Base-by-base conservation (phyloP, 208 protist species). In the Leishmania tarentolae region DNA sequence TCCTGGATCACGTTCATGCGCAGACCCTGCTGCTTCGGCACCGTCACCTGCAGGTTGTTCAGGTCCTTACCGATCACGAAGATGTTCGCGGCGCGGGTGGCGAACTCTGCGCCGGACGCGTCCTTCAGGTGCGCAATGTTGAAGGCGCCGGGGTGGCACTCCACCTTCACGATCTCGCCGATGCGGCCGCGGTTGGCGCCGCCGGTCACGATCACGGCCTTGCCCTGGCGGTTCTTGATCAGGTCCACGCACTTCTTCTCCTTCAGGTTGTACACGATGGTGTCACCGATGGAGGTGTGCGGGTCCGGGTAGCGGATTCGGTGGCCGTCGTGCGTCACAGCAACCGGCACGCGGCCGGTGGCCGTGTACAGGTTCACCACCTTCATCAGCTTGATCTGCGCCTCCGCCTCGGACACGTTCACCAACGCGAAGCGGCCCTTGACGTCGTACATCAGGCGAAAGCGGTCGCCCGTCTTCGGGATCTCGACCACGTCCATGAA, bases 241-340 rank as follows among this genome's bases (percentile, higher is more conserved):
- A 98, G 88, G 76, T 99, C 95, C 42, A 92, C 75, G 79, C 98
- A 89, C 89, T 99, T 99, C 86, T 96, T 95, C 59, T 96, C 98
- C 79, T 97, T 95, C 57, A 99, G 50, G 88, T 99, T 95, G 84
- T 99, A 88, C 90, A 99, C 98, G 86, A 99, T 90, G 63, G 99
- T 99, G 94, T 99, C 99, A 83, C 98, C 97, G 73, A 94, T 91
- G 76, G 96, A 92, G 85, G 99, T 97, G 77, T 90, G 83, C 85
- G 99, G 98, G 88, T 99, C 97, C 71, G 99, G 98, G 94, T 99
- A 99, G 87, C 99, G 98, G 87, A 99, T 99, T 85, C 99, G 99
- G 90, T 99, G 98, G 75, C 99, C 99, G 85, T 99, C 99, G 89
- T 99, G 98, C 63, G 99, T 99, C 75, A 97, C 91, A 81, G 99